Evolutionary conservation across 495 filamentous ascomycete genomes (phyloP).

Genomic region (Daldinia concentrica): DNA sequence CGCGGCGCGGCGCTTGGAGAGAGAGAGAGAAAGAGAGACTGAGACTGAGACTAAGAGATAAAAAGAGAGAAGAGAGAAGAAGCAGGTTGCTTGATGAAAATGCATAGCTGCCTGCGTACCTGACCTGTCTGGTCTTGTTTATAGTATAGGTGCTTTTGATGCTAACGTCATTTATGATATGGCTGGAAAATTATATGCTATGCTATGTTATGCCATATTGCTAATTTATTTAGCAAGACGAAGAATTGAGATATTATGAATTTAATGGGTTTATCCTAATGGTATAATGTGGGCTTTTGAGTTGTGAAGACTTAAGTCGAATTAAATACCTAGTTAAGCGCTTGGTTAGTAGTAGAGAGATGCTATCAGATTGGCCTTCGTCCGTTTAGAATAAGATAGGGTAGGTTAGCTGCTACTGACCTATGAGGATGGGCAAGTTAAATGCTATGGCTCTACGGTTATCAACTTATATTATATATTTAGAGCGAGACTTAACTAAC

Average conservation of each 20-base stretch:
- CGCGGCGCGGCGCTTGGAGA: slow-evolving; percentile 17
- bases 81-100: background rate
- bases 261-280: background rate
- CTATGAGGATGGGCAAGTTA: too few relatives aligned
- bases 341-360: too few relatives aligned
- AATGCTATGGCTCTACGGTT: too few relatives aligned
- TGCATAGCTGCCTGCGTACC: background rate
- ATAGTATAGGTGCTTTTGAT: background rate
- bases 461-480: too few relatives aligned
- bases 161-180: background rate
- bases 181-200: background rate
- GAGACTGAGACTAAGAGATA: background rate
- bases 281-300: too few relatives aligned
- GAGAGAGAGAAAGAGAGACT: background rate
- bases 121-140: background rate
- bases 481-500: too few relatives aligned
- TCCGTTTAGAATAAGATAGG: too few relatives aligned
- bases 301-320: too few relatives aligned
- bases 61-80: background rate
- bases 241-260: background rate
- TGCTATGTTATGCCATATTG: background rate
- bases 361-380: too few relatives aligned
- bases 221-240: slow-evolving; percentile 1
- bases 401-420: too few relatives aligned
- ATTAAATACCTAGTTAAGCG: too few relatives aligned